Evolutionary conservation across 495 filamentous ascomycete genomes (phyloP), one percentile per base, ranked within the genome.

Genomic region (Penicillium odoratum): DNA sequence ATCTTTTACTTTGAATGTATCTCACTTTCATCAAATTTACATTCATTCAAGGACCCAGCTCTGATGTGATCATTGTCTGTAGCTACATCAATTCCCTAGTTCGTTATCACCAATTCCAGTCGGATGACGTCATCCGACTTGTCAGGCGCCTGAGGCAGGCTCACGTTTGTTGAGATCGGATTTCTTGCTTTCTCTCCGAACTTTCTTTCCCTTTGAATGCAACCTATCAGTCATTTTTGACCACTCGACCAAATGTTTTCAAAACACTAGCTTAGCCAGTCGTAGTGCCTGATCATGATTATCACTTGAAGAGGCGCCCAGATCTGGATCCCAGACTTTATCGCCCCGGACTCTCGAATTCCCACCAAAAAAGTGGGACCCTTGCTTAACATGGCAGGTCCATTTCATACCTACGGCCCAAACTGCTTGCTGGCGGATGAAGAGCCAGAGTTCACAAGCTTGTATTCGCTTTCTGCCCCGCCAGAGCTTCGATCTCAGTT

Each of bases 401-500:
- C 72, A 31, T 72, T 75, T 42, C 83, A 86, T 67, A 84, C 81
- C 25, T 85, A 82, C 57, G 82, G 80, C 49, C 71, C 80, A 29
- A 74, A 71, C 26, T 86, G 83, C 63, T 66, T 78, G 48, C 69
- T 84, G 13, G 61, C 72, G 21, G 72, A 74, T 29, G 74, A 76
- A 43, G 71, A 74, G 38, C 63, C 64, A 8, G 66, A 69, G 57
- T 71, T 62, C 54, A 60, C 72, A 15, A 64, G 62, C 56, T 73
- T 69, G 56, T 66, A 71, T 50, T 67, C 63, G 42, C 70, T 55
- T 30, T 50, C 60, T n/a, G 57, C 60, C 26, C 75, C 78, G 28
- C 80, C 80, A n/a, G 69, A 66, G 7, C 64, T 89, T 31, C 78
- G 78, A 28, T 80, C 88, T 45, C 91, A 92, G 45, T 95, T 89